Percentiles rank a stretch among this genome's conserved stretches.
These are phyloP conservation scores for Spirogloea muscicola DNA, from an alignment of 139 green algal genomes.

Conservation along the genomic window DNA sequence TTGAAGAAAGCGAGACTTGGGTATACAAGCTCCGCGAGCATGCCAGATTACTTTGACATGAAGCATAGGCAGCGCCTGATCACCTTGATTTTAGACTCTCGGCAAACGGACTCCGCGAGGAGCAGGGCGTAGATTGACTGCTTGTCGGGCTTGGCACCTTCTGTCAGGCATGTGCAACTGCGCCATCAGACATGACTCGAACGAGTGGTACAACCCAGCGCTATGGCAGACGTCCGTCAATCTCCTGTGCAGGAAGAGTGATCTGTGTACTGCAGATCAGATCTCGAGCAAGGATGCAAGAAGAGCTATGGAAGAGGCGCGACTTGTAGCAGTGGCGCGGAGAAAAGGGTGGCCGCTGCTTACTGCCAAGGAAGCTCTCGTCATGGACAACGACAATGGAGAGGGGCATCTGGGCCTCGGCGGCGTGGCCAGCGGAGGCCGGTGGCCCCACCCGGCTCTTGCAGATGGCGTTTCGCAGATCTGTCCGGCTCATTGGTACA, in stretches of 20 bases:
- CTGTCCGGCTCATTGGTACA: conserved; percentile 6
- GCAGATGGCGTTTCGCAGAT: conserved; percentile 24
- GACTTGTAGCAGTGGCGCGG: neutral
- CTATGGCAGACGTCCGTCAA: neutral
- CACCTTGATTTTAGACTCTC: conserved; percentile 27
- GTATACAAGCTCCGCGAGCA: too few relatives aligned
- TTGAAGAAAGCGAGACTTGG: too few relatives aligned
- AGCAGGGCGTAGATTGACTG: conserved; percentile 28
- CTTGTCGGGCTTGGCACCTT: conserved; percentile 28
- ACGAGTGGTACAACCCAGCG: neutral
- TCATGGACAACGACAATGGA: conserved; percentile 32
- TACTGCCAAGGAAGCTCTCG: conserved; percentile 4
- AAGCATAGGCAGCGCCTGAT: too few relatives aligned
- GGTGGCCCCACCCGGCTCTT: neutral
- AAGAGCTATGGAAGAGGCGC: too few relatives aligned
- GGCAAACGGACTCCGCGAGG: conserved; percentile 20
- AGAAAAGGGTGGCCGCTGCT: neutral
- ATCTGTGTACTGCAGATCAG: neutral
- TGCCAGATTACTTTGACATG: too few relatives aligned
- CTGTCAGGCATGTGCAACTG: neutral
- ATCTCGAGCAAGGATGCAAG: too few relatives aligned
- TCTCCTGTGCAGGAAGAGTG: neutral
- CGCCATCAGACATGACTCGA: neutral
- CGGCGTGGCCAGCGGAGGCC: neutral
- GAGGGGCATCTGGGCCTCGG: conserved; percentile 4